A percentile compares a stretch with the other conserved stretches of the same genome.
Evolutionary conservation across 2,329 filamentous ascomycete genomes (phyloP).

Genomic region (Paramyrothecium roridum): DNA sequence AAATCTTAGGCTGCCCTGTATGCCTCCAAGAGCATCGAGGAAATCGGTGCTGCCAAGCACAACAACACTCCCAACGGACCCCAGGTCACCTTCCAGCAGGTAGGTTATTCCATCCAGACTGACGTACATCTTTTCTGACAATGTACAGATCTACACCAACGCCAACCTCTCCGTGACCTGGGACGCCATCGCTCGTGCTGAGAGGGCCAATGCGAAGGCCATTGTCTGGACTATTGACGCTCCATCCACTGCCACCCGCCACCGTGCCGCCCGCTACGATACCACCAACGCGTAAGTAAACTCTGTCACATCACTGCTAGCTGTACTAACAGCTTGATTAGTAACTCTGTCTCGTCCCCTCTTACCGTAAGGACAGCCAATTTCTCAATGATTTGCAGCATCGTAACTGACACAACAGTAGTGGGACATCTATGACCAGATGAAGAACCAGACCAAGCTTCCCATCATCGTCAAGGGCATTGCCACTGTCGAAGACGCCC

Average conservation of each 20-base stretch:
- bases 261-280: slow-evolving; percentile 20
- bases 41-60: slow-evolving; percentile 25
- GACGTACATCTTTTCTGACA: rapidly evolving
- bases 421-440: slow-evolving; percentile 22
- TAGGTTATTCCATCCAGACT: slow-evolving; percentile 1
- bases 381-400: not conserved
- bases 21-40: slow-evolving; percentile 28
- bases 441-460: slow-evolving; percentile 27
- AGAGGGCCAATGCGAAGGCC: slow-evolving; percentile 29
- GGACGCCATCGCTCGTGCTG: slow-evolving; percentile 27
- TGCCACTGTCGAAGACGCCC: slow-evolving; percentile 32
- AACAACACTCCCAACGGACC: slow-evolving; percentile 17
- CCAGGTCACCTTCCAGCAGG: slow-evolving; percentile 30
- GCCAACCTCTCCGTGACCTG: slow-evolving; percentile 28
- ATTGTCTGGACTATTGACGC: slow-evolving; percentile 35
- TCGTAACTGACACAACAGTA: slow-evolving; percentile 2
- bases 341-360: slow-evolving; percentile 16
- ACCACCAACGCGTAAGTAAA: slow-evolving; percentile 18
- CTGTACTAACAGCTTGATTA: slow-evolving; percentile 4
- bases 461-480: slow-evolving; percentile 36
- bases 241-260: slow-evolving; percentile 15
- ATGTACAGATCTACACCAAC: slow-evolving; percentile 24
- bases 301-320: too few relatives aligned
- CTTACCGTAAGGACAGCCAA: slow-evolving; percentile 10
- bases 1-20: slow-evolving; percentile 21